Base-by-base conservation (phyloP, 1,139 yeast genomes). In the Scheffersomyces stambukii region DNA sequence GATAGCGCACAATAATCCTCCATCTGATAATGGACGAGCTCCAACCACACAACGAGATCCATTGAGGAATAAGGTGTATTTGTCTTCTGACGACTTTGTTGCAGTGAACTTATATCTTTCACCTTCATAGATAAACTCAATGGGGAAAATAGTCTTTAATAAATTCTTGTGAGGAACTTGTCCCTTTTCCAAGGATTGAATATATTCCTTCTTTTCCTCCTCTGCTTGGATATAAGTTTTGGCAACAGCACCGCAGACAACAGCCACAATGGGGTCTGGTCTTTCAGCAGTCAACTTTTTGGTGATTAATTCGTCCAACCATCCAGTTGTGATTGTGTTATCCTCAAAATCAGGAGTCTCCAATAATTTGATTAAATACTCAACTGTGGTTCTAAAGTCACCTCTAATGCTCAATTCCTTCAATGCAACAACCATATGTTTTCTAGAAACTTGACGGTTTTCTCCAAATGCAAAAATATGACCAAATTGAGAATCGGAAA, bases 391-490 rank as follows among this genome's bases (percentile, higher is more conserved):
- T 62, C 95, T 78, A 69, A 91, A 91, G 54, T 91, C 98, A 71
- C 98, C 98, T 61, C 98, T 81, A 50, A 91, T 91, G 35, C 95
- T 83, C 47, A 91, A 74, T 60, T 91, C 98, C 60, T 91, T 91
- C 56, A 91, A 71, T 1, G 98, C 98, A 35, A 91, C 97, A 43
- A 91, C 96, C 98, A 91, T 91, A 53, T 93, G 96, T 58, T 91
- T 88, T 67, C 98, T 83, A 19, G 96, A 85, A 23, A 95, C 95
- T 59, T 85, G 94, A 67, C 98, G 83, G 54, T 89, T 91, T 65
- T 91, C 98, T 56, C 98, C 98, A 62, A 89, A 93, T 22, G 98
- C 97, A 55, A 91, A 91, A 43, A 91, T 91, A 58, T 91, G 98
- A 54, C 98, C 98, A 52, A 91, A 91, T 63, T 91, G 98, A 31